Percentiles rank a stretch among this genome's conserved stretches.
Conservation (phyloP, 176 grass and related monocot species). For the Ananas comosus region DNA sequence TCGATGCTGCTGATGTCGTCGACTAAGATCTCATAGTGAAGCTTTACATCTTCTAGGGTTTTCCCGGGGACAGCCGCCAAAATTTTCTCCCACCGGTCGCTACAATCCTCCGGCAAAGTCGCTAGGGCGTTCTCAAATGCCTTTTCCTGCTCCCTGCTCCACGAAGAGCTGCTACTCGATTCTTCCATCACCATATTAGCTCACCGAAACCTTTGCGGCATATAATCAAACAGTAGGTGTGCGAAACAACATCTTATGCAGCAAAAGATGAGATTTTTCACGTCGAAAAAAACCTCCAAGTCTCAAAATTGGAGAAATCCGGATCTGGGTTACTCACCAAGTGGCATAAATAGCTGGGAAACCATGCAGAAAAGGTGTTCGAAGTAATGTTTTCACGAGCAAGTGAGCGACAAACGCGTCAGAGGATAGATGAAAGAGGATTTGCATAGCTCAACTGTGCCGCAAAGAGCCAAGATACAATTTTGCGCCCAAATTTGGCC, state of each 20-base stretch:
- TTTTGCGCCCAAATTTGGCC: slow-evolving; percentile 14
- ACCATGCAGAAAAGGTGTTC: neutral
- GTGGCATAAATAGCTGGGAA: neutral
- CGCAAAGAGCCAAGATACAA: slow-evolving; percentile 28
- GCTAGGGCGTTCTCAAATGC: slow-evolving; percentile 75
- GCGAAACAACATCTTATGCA: neutral
- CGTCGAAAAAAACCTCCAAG: too few species aligned
- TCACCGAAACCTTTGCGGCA: neutral
- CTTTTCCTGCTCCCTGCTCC: slow-evolving; percentile 79
- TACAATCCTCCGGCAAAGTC: slow-evolving; percentile 14
- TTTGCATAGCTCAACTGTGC: slow-evolving; percentile 26
- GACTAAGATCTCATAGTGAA: slow-evolving; percentile 65
- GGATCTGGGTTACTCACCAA: too few species aligned
- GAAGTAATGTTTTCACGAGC: neutral
- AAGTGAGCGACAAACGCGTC: neutral
- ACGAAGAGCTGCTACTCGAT: slow-evolving; percentile 46
- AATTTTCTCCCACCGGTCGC: slow-evolving; percentile 48
- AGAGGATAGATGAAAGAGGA: slow-evolving; percentile 19
- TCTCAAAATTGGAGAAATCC: too few species aligned
- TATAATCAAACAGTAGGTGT: neutral
- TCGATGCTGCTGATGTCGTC: slow-evolving; percentile 74
- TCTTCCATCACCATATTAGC: slow-evolving; percentile 43
- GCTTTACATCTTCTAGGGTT: slow-evolving; percentile 55
- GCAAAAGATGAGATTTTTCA: too few species aligned
- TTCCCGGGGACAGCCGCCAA: slow-evolving; percentile 53